Evolutionary conservation across 345 rosid genomes (phyloP).

Genomic region (Populus ilicifolia): DNA sequence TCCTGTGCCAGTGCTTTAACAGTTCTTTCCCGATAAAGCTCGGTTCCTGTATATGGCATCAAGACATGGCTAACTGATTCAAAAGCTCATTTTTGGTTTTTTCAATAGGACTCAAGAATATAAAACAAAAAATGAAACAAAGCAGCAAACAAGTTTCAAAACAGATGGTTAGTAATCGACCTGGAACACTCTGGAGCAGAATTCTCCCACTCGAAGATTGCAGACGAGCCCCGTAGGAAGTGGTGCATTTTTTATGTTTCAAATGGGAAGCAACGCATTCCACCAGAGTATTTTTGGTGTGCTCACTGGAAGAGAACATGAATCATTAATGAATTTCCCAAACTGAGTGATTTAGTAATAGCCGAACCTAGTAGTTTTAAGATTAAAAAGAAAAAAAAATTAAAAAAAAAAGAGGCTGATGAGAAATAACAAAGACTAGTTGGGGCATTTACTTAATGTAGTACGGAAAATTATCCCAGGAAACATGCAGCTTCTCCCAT

Average conservation of each 20-base stretch:
- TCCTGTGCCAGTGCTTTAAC: conserved; percentile 89
- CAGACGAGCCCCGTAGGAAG: conserved; percentile 70
- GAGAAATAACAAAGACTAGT: conserved; percentile 9
- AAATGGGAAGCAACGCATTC: conserved; percentile 27
- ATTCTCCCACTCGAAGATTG: conserved; percentile 85
- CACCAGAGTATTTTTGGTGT: too few species aligned
- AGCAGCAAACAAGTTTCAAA: conserved; percentile 2
- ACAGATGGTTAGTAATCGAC: conserved; percentile 28
- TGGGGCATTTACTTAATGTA: conserved; percentile 61
- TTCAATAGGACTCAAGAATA: neutral
- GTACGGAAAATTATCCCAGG: conserved; percentile 94
- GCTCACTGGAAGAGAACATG: conserved; percentile 6
- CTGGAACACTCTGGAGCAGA: conserved; percentile 88
- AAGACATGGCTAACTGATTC: neutral
- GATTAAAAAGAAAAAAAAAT: neutral
- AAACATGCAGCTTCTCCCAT: conserved; percentile 85
- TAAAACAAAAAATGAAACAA: neutral
- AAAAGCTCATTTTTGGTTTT: neutral
- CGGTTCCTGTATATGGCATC: conserved; percentile 60
- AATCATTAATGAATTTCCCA: neutral
- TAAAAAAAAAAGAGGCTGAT: neutral
- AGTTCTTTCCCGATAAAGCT: conserved; percentile 86
- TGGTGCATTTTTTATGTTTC: conserved; percentile 52
- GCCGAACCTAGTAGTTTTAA: conserved; percentile 5
- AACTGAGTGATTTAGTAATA: conserved; percentile 6